Percentiles rank a stretch among this genome's conserved stretches.
Conservation (phyloP, 2,329 filamentous ascomycete genomes). For the Aspergillus bombycis region DNA sequence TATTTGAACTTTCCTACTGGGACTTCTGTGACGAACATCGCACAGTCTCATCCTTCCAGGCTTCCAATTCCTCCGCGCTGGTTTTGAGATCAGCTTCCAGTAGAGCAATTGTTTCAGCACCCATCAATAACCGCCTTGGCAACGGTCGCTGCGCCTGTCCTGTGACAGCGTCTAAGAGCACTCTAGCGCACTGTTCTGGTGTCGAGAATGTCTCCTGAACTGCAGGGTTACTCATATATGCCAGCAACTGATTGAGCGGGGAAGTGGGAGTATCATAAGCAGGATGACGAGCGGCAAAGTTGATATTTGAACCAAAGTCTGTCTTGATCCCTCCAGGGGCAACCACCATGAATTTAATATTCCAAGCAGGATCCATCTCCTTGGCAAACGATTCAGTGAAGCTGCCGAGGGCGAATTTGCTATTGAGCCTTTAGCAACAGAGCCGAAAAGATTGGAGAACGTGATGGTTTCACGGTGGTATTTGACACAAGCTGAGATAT, state of each 20-base stretch:
- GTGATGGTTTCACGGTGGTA: too few species aligned
- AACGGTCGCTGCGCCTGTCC: neutral
- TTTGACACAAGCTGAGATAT: too few species aligned
- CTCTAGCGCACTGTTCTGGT: neutral
- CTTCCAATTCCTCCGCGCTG: neutral
- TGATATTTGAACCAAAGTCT: neutral
- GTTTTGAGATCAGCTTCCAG: constrained; percentile 3
- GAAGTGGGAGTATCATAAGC: neutral
- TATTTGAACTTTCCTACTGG: too few species aligned
- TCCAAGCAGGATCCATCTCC: neutral
- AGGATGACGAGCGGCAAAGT: neutral
- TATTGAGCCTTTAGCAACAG: neutral
- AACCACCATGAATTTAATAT: neutral
- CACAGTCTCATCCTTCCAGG: constrained; percentile 8
- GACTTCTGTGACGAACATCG: neutral
- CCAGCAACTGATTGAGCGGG: neutral
- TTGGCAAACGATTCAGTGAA: constrained; percentile 1
- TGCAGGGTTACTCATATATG: neutral
- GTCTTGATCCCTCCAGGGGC: neutral
- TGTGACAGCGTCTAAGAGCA: neutral
- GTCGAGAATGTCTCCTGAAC: neutral
- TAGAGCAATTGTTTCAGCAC: constrained; percentile 3
- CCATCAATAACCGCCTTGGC: constrained; percentile 4
- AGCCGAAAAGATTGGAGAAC: too few species aligned
- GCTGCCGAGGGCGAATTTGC: neutral